A percentile compares a stretch with the other conserved stretches of the same genome.
Conservation (phyloP, 2,329 filamentous ascomycete genomes). For the Aspergillus chevalieri region DNA sequence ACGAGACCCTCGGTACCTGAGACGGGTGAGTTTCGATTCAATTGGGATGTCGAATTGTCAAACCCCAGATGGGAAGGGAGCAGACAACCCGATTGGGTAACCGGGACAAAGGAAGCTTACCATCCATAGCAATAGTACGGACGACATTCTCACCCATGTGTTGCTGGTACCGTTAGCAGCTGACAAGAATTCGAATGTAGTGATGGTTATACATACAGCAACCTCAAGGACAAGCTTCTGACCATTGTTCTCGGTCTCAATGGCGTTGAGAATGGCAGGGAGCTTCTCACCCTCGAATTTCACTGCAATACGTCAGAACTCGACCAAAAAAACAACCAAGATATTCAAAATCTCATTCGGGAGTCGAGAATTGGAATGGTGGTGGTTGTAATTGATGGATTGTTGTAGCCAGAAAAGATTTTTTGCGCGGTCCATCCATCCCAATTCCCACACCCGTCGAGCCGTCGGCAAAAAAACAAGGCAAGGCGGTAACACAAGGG, state of each 20-base stretch:
- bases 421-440: slow-evolving; percentile 25
- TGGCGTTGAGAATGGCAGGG: slow-evolving; percentile 93
- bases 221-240: slow-evolving; percentile 96
- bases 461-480: neutral
- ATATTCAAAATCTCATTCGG: no score
- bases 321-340: slow-evolving; percentile 12
- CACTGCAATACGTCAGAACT: slow-evolving; percentile 52
- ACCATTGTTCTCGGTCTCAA: slow-evolving; percentile 84
- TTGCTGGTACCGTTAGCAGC: slow-evolving; percentile 59
- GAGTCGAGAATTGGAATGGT: slow-evolving; percentile 15
- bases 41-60: neutral
- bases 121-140: slow-evolving; percentile 99
- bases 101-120: slow-evolving; percentile 49
- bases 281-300: slow-evolving; percentile 95
- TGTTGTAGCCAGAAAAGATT: slow-evolving; percentile 36
- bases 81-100: slow-evolving; percentile 1
- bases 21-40: slow-evolving; percentile 14
- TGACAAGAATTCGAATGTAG: neutral
- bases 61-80: neutral
- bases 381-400: slow-evolving; percentile 13
- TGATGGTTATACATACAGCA: slow-evolving; percentile 60
- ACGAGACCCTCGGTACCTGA: slow-evolving; percentile 98
- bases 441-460: no score
- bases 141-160: slow-evolving; percentile 99
- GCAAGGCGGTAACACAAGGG: slow-evolving; percentile 16